Base-by-base conservation (phyloP, 2,329 filamentous ascomycete genomes). In the Colletotrichum sp. region DNA sequence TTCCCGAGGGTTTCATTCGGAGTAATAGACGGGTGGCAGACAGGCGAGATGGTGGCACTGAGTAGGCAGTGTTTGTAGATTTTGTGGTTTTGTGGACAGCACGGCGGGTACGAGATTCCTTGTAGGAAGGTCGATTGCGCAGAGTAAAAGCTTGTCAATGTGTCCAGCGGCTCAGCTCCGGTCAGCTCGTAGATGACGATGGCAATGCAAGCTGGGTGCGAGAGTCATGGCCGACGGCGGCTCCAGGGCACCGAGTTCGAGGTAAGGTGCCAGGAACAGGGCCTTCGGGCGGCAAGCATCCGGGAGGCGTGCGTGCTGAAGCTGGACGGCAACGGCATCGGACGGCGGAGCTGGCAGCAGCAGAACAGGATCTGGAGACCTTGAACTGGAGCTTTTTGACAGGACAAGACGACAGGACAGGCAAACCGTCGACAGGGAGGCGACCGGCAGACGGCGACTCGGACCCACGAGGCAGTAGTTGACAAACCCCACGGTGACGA, bases 1-100 rank as follows among this genome's bases (percentile, higher is more conserved):
- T 68, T 64, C 49, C 52, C 32, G 68, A 71, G 32, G 44, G 71
- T 74, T 59, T 73, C 74, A 69, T 69, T 76, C 69, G 74, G 70
- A 69, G 59, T 21, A 65, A 65, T 62, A 60, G 57, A 34, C 44
- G 64, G 73, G 34, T 73, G 70, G 64, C 44, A 68, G 36, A 55
- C 69, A 55, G 63, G 34, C 63, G 44, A 73, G 52, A 59, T 49
- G 36, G 74, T 66, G 57, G 73, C 70, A 68, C 63, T 32, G 26
- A 36, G 57, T 10, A 76, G 63, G 74, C 70, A 69, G 71, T 76
- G 74, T 55, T 65, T n/a, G 57, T 60, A 59, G 55, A 26, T 26
- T 59, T 59, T 26, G 26, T 30, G 55, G 24, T 26, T 30, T 59
- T 30, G 55, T 26, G 55, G 21, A 26, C 21, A 59, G 39, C 28